Conservation (phyloP, 2,329 filamentous ascomycete genomes). For the Fusarium duplospermum region DNA sequence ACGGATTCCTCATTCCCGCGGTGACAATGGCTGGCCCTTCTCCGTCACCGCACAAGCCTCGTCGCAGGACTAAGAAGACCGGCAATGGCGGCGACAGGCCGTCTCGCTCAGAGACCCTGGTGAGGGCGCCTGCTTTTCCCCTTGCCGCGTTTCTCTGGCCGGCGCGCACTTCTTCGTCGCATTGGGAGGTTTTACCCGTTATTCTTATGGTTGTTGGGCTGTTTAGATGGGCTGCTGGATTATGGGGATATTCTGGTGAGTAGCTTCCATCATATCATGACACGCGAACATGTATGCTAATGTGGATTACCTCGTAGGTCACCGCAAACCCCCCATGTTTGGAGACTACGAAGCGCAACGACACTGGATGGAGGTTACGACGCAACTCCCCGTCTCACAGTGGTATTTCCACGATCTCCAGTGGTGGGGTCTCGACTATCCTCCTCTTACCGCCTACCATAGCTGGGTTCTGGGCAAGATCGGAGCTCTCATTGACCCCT, state of each 20-base stretch:
- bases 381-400: conserved; percentile 86
- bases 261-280: conserved; percentile 10
- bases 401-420: conserved; percentile 98
- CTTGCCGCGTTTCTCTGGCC: conserved; percentile 96
- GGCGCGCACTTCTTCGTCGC: conserved; percentile 82
- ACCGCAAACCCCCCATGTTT: conserved; percentile 86
- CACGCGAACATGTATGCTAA: conserved; percentile 28
- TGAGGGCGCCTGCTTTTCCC: conserved; percentile 81
- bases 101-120: conserved; percentile 55
- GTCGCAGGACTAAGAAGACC: conserved; percentile 67
- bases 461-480: conserved; percentile 94
- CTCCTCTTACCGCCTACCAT: conserved; percentile 96
- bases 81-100: conserved; percentile 53
- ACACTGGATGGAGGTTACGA: conserved; percentile 99
- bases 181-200: conserved; percentile 92
- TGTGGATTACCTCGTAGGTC: conserved; percentile 64
- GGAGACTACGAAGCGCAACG: conserved; percentile 98
- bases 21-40: conserved; percentile 65
- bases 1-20: conserved; percentile 21
- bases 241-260: conserved; percentile 95
- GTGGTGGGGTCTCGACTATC: conserved; percentile 99
- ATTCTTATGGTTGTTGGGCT: conserved; percentile 91
- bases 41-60: conserved; percentile 68
- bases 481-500: conserved; percentile 80
- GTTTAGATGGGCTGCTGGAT: conserved; percentile 90